Conservation (phyloP, 1,139 yeast genomes). For the Dujonia santamariae region DNA sequence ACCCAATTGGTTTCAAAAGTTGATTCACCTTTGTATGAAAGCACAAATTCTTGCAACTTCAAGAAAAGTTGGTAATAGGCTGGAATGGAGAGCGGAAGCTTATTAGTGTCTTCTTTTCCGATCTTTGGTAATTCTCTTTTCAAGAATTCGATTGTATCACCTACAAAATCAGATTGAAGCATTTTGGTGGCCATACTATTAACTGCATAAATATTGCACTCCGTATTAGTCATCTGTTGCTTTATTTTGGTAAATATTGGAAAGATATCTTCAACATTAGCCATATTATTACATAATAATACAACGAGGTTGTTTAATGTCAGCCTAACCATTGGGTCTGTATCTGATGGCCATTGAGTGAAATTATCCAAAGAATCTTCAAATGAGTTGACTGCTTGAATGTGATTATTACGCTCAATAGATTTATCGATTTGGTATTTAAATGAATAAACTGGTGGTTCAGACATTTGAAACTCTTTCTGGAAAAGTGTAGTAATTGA, state of each 20-base stretch:
- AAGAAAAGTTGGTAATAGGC: conserved; percentile 34
- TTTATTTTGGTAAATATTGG: conserved; percentile 34
- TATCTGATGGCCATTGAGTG: conserved; percentile 28
- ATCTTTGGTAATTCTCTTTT: conserved; percentile 57
- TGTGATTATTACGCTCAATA: conserved; percentile 17
- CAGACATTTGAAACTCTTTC: conserved; percentile 7
- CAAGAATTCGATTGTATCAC: conserved; percentile 58
- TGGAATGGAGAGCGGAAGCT: conserved; percentile 25
- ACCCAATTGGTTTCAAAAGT: conserved; percentile 58
- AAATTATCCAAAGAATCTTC: conserved; percentile 26
- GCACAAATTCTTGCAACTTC: conserved; percentile 44
- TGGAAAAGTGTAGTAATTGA: conserved; percentile 15
- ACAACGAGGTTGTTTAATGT: conserved; percentile 35
- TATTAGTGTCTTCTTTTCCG: conserved; percentile 27
- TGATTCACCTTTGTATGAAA: conserved; percentile 37
- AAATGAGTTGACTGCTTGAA: conserved; percentile 28
- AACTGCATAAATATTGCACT: conserved; percentile 39
- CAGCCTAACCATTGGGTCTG: conserved; percentile 26
- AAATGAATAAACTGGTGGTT: conserved; percentile 22
- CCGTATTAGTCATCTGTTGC: conserved; percentile 33
- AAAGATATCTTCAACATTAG: conserved; percentile 25
- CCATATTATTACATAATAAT: conserved; percentile 16
- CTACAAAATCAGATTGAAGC: conserved; percentile 46
- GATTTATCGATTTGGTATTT: conserved; percentile 31
- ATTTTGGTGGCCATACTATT: conserved; percentile 45